Base-by-base conservation (phyloP, 2,329 filamentous ascomycete species). In the Podosphaera xanthii region DNA sequence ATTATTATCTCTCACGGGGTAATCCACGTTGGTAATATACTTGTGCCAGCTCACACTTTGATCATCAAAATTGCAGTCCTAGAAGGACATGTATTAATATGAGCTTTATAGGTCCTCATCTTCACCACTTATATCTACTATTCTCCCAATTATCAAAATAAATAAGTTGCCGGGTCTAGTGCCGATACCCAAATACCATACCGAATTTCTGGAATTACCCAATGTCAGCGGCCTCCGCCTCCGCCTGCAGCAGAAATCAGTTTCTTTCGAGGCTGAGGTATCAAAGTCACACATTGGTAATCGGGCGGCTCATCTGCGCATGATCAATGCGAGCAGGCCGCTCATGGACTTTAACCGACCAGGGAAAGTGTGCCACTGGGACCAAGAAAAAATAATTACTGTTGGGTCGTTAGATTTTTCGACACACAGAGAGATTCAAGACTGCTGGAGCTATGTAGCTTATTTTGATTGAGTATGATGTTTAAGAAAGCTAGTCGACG, bases 311-410 rank as follows among this genome's bases (percentile, higher is more conserved):
- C 36, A 40, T 40, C 9, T 22, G 22, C 22, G 10, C n/a, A 44
- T 44, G n/a, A 6, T 12, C n/a, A 12, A 4, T 44, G 40, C 40
- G 5, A 61, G 68, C 69, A 62, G 82, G 78, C 61, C 70, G 71
- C 71, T 81, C 77, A 62, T 78, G 79, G 58, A 81, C 86, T 73
- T 84, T 85, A 67, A 86, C 84, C 44, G 86, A 91, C 91, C 91
- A 96, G 59, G 90, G 91, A 77, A 96, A 94, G 77, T 95, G 89
- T 67, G 86, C 83, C 63, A 96, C 89, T 58, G 90, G 91, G 62
- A 94, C 81, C 71, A 92, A 77, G 77, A 95, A 92, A 82, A 95
- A 95, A 35, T 79, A 83, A 73, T 83, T 83, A 76, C 87, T 92
- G 67, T 7, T 54, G 34, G 49, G 14, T 58, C 30, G 8, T 53